These are phyloP conservation scores for Dipteronia dyeriana DNA, from an alignment of 345 rosid genomes.

Conservation along the genomic window DNA sequence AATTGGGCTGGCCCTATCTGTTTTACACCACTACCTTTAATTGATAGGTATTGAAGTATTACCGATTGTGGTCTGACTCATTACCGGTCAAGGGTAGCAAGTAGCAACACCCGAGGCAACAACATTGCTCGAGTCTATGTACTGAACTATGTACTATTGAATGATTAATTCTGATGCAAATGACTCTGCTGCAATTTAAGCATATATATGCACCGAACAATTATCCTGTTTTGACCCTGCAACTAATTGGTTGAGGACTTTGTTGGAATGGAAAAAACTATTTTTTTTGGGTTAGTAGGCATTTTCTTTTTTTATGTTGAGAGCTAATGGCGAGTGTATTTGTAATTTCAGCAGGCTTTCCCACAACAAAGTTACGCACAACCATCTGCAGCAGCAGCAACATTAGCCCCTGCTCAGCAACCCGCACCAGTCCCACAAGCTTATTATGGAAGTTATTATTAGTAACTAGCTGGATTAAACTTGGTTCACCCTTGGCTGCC, in stretches of 20 bases:
- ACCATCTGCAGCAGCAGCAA: constrained; percentile 48
- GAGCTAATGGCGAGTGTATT: constrained; percentile 18
- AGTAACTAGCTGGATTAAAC: constrained; percentile 20
- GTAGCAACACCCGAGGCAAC: not conserved
- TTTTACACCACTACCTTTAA: no score
- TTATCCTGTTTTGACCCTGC: not conserved
- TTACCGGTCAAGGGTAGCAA: not conserved
- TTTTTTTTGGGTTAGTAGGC: not conserved
- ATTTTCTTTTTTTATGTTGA: not conserved
- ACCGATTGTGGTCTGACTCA: not conserved
- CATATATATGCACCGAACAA: not conserved
- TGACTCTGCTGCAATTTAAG: not conserved
- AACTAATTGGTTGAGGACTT: not conserved
- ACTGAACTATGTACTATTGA: not conserved
- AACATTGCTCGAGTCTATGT: not conserved
- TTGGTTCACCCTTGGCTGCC: not conserved
- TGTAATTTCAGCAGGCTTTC: constrained; percentile 33
- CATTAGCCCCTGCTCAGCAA: constrained; percentile 53
- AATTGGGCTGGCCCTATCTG: no score
- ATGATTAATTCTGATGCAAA: not conserved
- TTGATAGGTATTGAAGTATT: no score
- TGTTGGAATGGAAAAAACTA: not conserved
- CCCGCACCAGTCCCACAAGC: constrained; percentile 60
- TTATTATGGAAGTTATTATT: constrained; percentile 63
- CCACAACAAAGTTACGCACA: constrained; percentile 69